Conservation (phyloP, 1,284 basidiomycete species). For the Grifola frondosa region DNA sequence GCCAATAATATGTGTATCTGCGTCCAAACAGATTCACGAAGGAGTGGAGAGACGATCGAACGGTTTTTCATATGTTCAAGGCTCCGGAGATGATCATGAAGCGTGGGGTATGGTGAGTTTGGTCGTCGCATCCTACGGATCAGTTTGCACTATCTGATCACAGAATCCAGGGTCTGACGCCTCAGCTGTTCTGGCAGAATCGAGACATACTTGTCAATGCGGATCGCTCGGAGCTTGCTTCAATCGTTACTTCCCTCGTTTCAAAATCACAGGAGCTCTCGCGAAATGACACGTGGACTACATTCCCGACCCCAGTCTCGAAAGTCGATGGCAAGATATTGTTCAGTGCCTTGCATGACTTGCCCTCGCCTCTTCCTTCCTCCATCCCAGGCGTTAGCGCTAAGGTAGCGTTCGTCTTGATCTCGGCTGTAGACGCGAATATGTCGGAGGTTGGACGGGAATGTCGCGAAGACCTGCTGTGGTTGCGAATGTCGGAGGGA, state of each 20-base stretch:
- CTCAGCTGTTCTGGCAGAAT: conserved; percentile 71
- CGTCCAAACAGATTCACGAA: conserved; percentile 64
- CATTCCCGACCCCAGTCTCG: conserved; percentile 24
- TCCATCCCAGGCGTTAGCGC: conserved; percentile 4
- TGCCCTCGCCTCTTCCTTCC: conserved; percentile 22
- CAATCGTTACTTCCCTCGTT: conserved; percentile 48
- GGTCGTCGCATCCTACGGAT: not conserved
- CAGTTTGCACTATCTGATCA: not conserved
- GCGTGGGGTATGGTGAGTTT: conserved; percentile 72
- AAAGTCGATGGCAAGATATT: conserved; percentile 25
- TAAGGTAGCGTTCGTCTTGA: conserved; percentile 21
- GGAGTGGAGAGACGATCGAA: conserved; percentile 55
- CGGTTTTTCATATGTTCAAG: conserved; percentile 83
- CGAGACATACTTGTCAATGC: conserved; percentile 47
- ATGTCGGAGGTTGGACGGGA: not conserved
- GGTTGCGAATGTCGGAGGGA: conserved; percentile 38
- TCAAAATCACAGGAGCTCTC: not conserved
- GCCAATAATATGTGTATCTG: conserved; percentile 77
- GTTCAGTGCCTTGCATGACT: conserved; percentile 23
- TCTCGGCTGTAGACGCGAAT: conserved; percentile 15
- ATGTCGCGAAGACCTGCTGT: conserved; percentile 20
- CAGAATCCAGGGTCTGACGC: conserved; percentile 61
- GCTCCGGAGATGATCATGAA: conserved; percentile 89
- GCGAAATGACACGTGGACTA: conserved; percentile 14
- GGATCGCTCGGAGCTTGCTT: conserved; percentile 46